These are phyloP conservation scores for Talaromyces sp. DNA, from an alignment of 2,329 filamentous ascomycete species.

Conservation along the genomic window DNA sequence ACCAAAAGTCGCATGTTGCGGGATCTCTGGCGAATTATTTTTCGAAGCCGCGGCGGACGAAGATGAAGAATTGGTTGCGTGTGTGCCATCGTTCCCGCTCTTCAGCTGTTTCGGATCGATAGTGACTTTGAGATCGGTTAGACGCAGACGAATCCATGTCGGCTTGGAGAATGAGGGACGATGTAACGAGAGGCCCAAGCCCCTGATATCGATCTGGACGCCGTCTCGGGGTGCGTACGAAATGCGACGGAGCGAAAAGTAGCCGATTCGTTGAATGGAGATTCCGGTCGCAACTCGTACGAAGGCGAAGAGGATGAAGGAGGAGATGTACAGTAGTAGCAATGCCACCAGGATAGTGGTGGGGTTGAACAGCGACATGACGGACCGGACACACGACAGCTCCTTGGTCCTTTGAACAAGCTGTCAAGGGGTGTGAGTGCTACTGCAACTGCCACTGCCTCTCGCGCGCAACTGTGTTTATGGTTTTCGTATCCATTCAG, in stretches of 20 bases:
- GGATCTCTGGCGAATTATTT: slow-evolving; percentile 15
- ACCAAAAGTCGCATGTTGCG: slow-evolving; percentile 15
- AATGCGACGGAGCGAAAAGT: slow-evolving; percentile 84
- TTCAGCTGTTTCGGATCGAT: slow-evolving; percentile 67
- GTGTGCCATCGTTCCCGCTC: slow-evolving; percentile 27
- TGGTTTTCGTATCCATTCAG: slow-evolving; percentile 13
- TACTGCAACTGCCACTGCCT: not conserved
- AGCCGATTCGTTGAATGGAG: slow-evolving; percentile 92
- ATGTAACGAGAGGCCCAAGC: slow-evolving; percentile 82
- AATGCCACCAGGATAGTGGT: slow-evolving; percentile 83
- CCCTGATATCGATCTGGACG: slow-evolving; percentile 81
- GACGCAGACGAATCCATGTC: slow-evolving; percentile 88
- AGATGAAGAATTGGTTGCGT: slow-evolving; percentile 19
- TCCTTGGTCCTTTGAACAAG: not conserved
- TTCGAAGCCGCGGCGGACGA: slow-evolving; percentile 11
- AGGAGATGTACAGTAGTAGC: slow-evolving; percentile 81
- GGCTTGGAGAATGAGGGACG: slow-evolving; percentile 95
- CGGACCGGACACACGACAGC: slow-evolving; percentile 17
- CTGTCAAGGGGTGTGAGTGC: not conserved
- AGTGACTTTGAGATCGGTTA: slow-evolving; percentile 81
- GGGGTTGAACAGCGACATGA: slow-evolving; percentile 53
- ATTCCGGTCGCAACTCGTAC: slow-evolving; percentile 88
- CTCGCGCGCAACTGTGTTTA: slow-evolving; percentile 2
- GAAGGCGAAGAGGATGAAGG: slow-evolving; percentile 90
- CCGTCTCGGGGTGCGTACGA: slow-evolving; percentile 88